Base-by-base conservation (phyloP, 2,329 filamentous ascomycete genomes). In the Diaporthe ilicicola region DNA sequence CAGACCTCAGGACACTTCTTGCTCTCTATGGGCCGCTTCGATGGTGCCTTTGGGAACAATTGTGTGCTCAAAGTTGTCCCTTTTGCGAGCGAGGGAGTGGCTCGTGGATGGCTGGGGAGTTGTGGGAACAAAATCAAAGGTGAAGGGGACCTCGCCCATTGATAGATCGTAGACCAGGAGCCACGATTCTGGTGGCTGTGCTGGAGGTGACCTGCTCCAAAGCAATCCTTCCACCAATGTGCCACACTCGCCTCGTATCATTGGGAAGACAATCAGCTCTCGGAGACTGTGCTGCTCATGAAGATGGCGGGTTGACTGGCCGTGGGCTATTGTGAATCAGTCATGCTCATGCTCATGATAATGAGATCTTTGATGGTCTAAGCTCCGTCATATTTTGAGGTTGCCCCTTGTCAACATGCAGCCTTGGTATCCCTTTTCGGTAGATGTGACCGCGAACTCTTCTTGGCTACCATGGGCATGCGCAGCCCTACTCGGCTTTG, bases 381-480 rank as follows among this genome's bases (percentile, higher is more conserved):
- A 44, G 44, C 32, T 44, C 42, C 29, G 59, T 64, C 59, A 64
- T 37, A 13, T 50, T 24, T 34, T 37, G 29, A 44, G 59, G 50
- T 17, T 12, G 29, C 48, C 24, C 59, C 59, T 48, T 34, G 42
- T 44, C 59, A 17, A 62, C 22, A 62, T 62, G 59, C 59, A 62
- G 59, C 59, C 17, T 9, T 48, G 39, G 19, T 8, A 32, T 44
- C 39, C 56, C 44, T 62, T 48, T 39, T 12, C 32, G 42, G 59
- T 37, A 50, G 19, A 37, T 34, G 19, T 48, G 56, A 48, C 56
- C 27, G 42, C 13, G 56, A 19, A 29, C 34, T 39, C 59, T 32
- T 39, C 59, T 62, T 62, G 59, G 59, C 42, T 50, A 42, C 29
- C 37, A 50, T 37, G 59, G 59, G 59, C n/a, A 37, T 29, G 59